These are phyloP conservation scores for Ehretia macrophylla DNA, from an alignment of 257 asterid species.

Conservation along the genomic window DNA sequence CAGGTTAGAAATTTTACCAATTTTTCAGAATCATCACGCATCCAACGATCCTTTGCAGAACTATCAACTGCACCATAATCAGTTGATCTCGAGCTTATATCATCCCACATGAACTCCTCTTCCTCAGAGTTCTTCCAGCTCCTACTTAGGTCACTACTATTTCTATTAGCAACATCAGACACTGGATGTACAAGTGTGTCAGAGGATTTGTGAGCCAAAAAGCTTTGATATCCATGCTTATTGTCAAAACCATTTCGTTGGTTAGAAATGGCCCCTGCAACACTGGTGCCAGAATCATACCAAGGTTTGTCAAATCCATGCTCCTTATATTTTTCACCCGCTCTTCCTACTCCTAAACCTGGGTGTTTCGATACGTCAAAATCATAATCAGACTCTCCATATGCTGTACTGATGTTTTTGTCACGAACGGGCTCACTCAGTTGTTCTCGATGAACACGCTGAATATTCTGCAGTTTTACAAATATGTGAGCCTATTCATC, in stretches of 20 bases:
- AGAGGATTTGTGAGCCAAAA: slow-evolving; percentile 31
- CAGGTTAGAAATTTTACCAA: slow-evolving; percentile 32
- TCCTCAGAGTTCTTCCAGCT: slow-evolving; percentile 90
- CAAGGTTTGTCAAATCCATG: slow-evolving; percentile 52
- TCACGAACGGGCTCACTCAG: slow-evolving; percentile 10
- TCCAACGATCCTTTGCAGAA: slow-evolving; percentile 52
- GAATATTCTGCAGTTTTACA: slow-evolving; percentile 41
- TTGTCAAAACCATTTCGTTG: slow-evolving; percentile 56
- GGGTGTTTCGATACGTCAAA: slow-evolving; percentile 36
- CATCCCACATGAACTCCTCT: slow-evolving; percentile 85
- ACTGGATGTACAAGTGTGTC: slow-evolving; percentile 36
- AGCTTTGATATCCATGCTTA: slow-evolving; percentile 47
- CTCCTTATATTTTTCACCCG: slow-evolving; percentile 42
- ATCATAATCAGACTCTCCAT: slow-evolving; percentile 50
- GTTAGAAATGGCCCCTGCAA: slow-evolving; percentile 30
- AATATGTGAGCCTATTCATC: neutral
- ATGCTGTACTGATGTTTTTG: slow-evolving; percentile 32
- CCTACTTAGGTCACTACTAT: slow-evolving; percentile 35
- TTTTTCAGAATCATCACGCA: slow-evolving; percentile 50
- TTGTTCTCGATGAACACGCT: slow-evolving; percentile 35
- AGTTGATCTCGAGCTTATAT: slow-evolving; percentile 43
- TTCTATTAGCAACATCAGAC: slow-evolving; percentile 30
- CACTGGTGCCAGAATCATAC: slow-evolving; percentile 43
- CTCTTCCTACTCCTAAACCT: slow-evolving; percentile 38
- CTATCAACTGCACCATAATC: slow-evolving; percentile 28